phyloP scores from a whole-genome alignment of 2,329 filamentous ascomycete genomes.

The Claviceps purpurea region DNA sequence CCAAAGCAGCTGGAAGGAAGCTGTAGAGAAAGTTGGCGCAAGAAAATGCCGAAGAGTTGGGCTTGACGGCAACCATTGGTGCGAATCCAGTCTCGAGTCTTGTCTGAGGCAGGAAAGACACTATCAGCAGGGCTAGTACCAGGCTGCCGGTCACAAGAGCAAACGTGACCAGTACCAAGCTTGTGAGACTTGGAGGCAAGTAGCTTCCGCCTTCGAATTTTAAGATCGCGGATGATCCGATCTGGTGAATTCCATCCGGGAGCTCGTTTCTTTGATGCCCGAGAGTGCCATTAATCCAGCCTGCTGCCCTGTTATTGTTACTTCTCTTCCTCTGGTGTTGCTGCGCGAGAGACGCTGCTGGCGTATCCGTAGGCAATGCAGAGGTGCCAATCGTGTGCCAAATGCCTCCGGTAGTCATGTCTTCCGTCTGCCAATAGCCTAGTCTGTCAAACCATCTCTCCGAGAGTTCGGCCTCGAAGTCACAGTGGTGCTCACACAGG shows the following conservation, averaged over 20 bases:
- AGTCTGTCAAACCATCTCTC: slow-evolving; percentile 54
- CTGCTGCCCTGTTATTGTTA: background rate
- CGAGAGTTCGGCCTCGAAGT: slow-evolving; percentile 39
- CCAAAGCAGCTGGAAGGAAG: slow-evolving; percentile 57
- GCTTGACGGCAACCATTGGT: slow-evolving; percentile 50
- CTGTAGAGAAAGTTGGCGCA: slow-evolving; percentile 79
- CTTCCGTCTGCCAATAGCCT: slow-evolving; percentile 73
- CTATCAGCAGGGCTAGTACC: slow-evolving; percentile 56
- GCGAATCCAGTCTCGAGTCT: slow-evolving; percentile 57
- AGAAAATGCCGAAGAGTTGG: slow-evolving; percentile 57
- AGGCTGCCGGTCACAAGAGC: slow-evolving; percentile 46
- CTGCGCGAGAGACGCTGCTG: slow-evolving; percentile 16
- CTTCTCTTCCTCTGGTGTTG: background rate
- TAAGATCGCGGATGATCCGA: slow-evolving; percentile 11
- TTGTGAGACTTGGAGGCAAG: slow-evolving; percentile 64
- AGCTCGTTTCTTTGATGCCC: slow-evolving; percentile 15
- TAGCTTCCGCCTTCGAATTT: slow-evolving; percentile 38
- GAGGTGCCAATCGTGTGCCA: slow-evolving; percentile 65
- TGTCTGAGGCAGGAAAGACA: slow-evolving; percentile 62
- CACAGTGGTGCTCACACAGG: slow-evolving; percentile 33
- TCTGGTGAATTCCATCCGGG: slow-evolving; percentile 18
- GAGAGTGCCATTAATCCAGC: background rate
- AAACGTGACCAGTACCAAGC: slow-evolving; percentile 51
- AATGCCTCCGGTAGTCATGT: slow-evolving; percentile 48
- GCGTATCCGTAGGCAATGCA: slow-evolving; percentile 42